Percentiles rank a stretch among this genome's conserved stretches.
phyloP scores from a whole-genome alignment of 2,329 filamentous ascomycete genomes.

The Coccinonectria pachysandricola region DNA sequence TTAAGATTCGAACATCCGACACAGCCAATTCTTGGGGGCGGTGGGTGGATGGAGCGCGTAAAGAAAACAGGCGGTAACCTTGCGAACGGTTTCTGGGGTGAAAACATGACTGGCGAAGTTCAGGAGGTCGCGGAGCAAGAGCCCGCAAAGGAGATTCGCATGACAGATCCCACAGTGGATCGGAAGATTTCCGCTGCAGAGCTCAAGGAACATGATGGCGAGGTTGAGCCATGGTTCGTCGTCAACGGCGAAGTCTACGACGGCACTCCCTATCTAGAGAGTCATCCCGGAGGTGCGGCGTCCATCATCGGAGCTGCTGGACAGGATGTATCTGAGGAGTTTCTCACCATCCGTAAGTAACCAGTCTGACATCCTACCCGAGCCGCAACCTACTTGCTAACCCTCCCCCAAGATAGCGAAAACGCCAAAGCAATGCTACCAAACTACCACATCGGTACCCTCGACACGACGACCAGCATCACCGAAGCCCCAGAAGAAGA shows the following conservation, averaged over 20 bases:
- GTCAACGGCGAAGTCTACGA: constrained; percentile 84
- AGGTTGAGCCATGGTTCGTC: constrained; percentile 72
- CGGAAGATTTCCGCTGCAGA: constrained; percentile 60
- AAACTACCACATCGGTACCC: constrained; percentile 70
- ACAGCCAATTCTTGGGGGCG: constrained; percentile 63
- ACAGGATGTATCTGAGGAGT: constrained; percentile 76
- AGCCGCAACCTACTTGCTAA: constrained; percentile 21
- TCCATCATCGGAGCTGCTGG: constrained; percentile 79
- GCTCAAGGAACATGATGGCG: constrained; percentile 54
- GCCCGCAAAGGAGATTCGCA: constrained; percentile 55
- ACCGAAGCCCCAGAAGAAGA: constrained; percentile 38
- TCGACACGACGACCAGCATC: constrained; percentile 48
- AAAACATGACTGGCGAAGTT: constrained; percentile 47
- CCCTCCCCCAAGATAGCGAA: constrained; percentile 59
- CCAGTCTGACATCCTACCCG: too few relatives aligned
- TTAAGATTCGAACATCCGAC: constrained; percentile 84
- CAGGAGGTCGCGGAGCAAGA: constrained; percentile 34
- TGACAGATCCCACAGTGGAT: constrained; percentile 61
- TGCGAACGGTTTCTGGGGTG: constrained; percentile 76
- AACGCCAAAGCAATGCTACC: constrained; percentile 88
- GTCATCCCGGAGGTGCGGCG: constrained; percentile 75
- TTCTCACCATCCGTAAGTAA: constrained; percentile 76
- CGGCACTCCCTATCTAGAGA: constrained; percentile 68
- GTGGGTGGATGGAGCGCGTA: constrained; percentile 89
- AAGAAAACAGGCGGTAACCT: constrained; percentile 76